A percentile compares a stretch with the other conserved stretches of the same genome.
These are phyloP conservation scores for Peribolospora kevripleyi DNA, from an alignment of 768 basidiomycete species.

Conservation along the genomic window DNA sequence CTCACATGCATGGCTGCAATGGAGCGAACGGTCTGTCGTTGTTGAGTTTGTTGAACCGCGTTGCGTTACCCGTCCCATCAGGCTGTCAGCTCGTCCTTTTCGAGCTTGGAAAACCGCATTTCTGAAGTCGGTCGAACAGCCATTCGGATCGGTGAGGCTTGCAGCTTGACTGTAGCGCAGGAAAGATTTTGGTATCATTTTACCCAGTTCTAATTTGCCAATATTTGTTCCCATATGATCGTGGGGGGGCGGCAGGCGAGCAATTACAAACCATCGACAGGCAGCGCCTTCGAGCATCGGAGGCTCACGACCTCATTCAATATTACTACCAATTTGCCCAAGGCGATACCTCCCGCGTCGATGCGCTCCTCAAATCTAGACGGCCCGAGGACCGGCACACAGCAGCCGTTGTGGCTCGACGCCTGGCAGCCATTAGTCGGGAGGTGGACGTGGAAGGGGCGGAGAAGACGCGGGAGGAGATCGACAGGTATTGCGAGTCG, in stretches of 20 bases:
- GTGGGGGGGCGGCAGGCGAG: constrained; percentile 35
- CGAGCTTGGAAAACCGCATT: constrained; percentile 63
- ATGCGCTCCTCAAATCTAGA: constrained; percentile 50
- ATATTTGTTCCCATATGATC: background rate
- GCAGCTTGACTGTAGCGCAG: background rate
- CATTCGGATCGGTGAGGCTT: constrained; percentile 54
- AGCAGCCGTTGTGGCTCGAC: constrained; percentile 62
- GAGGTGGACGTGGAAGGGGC: constrained; percentile 72
- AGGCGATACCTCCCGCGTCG: constrained; percentile 45
- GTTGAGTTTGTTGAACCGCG: background rate
- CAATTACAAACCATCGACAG: constrained; percentile 85
- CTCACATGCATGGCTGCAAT: background rate
- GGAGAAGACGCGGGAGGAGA: constrained; percentile 68
- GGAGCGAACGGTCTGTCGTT: background rate
- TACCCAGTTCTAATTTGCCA: background rate
- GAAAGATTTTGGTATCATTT: background rate
- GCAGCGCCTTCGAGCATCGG: constrained; percentile 74
- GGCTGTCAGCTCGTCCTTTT: constrained; percentile 69
- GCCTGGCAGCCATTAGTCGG: constrained; percentile 65
- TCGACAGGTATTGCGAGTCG: constrained; percentile 93
- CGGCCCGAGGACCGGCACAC: constrained; percentile 69
- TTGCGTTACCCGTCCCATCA: constrained; percentile 16
- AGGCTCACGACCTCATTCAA: constrained; percentile 75
- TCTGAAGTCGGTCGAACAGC: constrained; percentile 83
- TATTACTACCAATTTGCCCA: constrained; percentile 80